Evolutionary conservation across 2,329 filamentous ascomycete genomes (phyloP), one percentile per base, ranked within the genome.

Genomic region (Corinectria fuckeliana): DNA sequence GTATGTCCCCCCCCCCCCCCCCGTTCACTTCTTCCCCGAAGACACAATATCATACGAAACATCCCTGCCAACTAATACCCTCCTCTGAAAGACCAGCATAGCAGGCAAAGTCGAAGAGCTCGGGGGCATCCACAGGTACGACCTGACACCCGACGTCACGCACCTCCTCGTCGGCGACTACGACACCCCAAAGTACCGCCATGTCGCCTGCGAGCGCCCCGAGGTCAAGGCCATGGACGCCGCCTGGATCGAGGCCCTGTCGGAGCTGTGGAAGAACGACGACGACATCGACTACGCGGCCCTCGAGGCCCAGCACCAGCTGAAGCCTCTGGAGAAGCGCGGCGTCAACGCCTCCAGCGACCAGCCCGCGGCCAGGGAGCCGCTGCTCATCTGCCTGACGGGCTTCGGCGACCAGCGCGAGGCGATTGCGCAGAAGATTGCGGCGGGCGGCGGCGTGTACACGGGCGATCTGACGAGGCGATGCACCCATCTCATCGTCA

Each of bases 61-160:
- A 6, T 36, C 23, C 28, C 36, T 21, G 39, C 42, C 49, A 53
- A 45, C 48, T 32, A n/a, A n/a, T n/a, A n/a, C n/a, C 26, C 10
- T 13, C 9, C 14, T n/a, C 25, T 1, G 14, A 56, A 42, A 85
- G 82, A 77, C 78, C 41, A 80, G 86, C 53, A 82, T 92, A 48
- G 86, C 85, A 14, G 77, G 82, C 48, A 86, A 88, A 61, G 91
- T 91, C 16, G 77, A 82, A 63, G 87, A 97, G 72, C 92, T 99
- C 81, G 95, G 95, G 65, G 95, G 93, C 50, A 77, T 85, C 60
- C 91, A 96, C 82, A 93, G 91, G 70, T 90, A 93, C 75, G 93
- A 99, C 75, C 86, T 99, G 42, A 98, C 93, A n/a, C 91, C 91
- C 56, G 92, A 97, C 75, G 92, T 96, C 47, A 98, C 95, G 5